Conservation (phyloP, 179 eudicot genomes). For the Silene vulgaris region DNA sequence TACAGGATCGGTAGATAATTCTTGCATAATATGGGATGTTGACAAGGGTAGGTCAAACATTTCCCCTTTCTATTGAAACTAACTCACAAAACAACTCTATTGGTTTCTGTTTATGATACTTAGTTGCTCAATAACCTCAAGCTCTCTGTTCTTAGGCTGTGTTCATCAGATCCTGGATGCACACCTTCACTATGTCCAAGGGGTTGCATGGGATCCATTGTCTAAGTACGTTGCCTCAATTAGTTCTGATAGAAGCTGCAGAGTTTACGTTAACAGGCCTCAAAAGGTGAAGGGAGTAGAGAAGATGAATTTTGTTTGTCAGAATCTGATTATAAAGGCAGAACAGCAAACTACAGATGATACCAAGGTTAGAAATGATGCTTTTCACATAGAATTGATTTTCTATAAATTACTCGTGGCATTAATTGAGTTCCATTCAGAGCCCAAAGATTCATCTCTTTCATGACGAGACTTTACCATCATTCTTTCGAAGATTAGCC, state of each 20-base stretch:
- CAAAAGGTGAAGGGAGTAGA: conserved; percentile 65
- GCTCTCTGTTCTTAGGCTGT: conserved; percentile 44
- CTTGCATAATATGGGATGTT: conserved; percentile 94
- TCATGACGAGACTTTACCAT: conserved; percentile 92
- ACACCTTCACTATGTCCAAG: conserved; percentile 95
- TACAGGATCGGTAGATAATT: conserved; percentile 94
- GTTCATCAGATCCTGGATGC: conserved; percentile 88
- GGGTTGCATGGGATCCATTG: conserved; percentile 98
- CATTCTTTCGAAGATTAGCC: conserved; percentile 91
- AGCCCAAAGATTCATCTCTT: conserved; percentile 68
- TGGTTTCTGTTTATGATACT: background rate
- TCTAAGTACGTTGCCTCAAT: conserved; percentile 73
- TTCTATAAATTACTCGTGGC: conserved; percentile 3
- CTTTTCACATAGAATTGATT: background rate
- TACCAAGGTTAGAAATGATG: conserved; percentile 50
- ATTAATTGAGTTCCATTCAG: conserved; percentile 42
- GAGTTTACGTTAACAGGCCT: conserved; percentile 75
- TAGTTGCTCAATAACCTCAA: conserved; percentile 4
- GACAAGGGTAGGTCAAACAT: conserved; percentile 51
- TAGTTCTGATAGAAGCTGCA: conserved; percentile 91
- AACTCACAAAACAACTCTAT: background rate
- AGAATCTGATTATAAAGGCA: conserved; percentile 66
- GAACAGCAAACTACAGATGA: conserved; percentile 64
- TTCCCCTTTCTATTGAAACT: background rate
- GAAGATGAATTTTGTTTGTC: conserved; percentile 66